Evolutionary conservation across 139 green algal genomes (phyloP), one percentile per base, ranked within the genome.

Genomic region (Haematococcus lacustris): DNA sequence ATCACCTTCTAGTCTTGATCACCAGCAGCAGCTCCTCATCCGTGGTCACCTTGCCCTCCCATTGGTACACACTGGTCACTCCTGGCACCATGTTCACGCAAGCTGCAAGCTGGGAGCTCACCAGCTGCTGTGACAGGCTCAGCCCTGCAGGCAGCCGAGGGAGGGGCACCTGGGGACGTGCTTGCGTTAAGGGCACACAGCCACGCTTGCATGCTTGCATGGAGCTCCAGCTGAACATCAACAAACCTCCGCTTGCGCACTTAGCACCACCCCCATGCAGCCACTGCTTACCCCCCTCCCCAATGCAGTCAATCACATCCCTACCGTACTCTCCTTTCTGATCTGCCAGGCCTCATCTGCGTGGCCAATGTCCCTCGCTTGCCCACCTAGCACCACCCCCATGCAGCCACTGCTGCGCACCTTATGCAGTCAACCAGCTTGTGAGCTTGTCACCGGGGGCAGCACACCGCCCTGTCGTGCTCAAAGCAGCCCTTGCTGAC

Each of bases 1-100:
- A 57, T 68, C 63, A 68, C 38, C 41, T 32, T 1, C 73, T 66
- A 0, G 82, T 93, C 68, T 96, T 96, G 71, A 96, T 92, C 47
- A 95, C 87, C 0, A 96, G 77, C 70, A 96, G 77, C 71, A 92
- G 71, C 81, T 96, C 91, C 1, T 70, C 1, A 59, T 92, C 86
- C 9, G 59, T 72, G 37, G 87, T 73, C 66, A 91, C 75, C 76
- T 91, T 91, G 35, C 86, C 90, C 68, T 95, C 71, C 90, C 90
- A 74, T 39, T 60, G 69, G 62, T 95, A 96, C 0, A 96, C 71
- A 23, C 80, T 90, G 66, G 87, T 85, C 3, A 96, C 0, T 1
- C 88, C 90, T 26, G 90, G 87, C 35, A 96, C 69, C 6, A 96
- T 88, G 71, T 94, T 96, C 5, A 93, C 89, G 64, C 91, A 96